Percentiles rank a stretch among this genome's conserved stretches.
phyloP scores from a whole-genome alignment of 2,329 filamentous ascomycete genomes.

The Diaporthe sp. region DNA sequence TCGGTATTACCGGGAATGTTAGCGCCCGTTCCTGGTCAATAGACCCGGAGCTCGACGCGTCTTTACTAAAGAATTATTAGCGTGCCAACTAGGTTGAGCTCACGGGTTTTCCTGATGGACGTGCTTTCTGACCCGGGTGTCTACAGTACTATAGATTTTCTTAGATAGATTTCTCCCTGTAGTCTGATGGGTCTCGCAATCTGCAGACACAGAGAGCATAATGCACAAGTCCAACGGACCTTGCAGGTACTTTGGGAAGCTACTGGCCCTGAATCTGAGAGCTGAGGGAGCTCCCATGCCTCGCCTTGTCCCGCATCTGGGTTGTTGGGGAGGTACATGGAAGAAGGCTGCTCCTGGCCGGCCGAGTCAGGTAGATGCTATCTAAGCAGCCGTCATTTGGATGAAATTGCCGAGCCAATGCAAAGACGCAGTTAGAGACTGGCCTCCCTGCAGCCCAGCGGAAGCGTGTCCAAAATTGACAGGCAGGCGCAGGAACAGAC shows the following conservation, averaged over 20 bases:
- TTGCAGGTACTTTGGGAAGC: background rate
- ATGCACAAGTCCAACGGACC: background rate
- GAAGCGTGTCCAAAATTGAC: conserved; percentile 35
- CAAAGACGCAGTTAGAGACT: conserved; percentile 21
- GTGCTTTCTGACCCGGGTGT: no score
- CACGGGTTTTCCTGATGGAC: background rate
- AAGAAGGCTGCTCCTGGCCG: background rate
- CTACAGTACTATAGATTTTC: no score
- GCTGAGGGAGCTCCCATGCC: background rate
- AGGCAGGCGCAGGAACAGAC: conserved; percentile 15
- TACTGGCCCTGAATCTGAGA: no score
- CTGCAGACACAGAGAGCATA: background rate
- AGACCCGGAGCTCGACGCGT: background rate
- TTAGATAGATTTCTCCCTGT: background rate
- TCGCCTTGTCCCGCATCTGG: background rate
- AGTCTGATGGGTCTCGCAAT: background rate
- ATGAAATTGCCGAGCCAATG: conserved; percentile 33
- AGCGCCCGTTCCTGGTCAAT: background rate
- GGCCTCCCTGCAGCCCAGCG: conserved; percentile 20
- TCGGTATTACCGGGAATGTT: background rate
- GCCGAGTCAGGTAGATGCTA: background rate
- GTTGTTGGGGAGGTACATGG: background rate
- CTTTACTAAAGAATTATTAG: conserved; percentile 8
- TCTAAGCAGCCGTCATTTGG: conserved; percentile 22
- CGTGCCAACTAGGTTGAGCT: background rate